These are phyloP conservation scores for Lachnellula hyalina DNA, from an alignment of 2,329 filamentous ascomycete species.

Conservation along the genomic window DNA sequence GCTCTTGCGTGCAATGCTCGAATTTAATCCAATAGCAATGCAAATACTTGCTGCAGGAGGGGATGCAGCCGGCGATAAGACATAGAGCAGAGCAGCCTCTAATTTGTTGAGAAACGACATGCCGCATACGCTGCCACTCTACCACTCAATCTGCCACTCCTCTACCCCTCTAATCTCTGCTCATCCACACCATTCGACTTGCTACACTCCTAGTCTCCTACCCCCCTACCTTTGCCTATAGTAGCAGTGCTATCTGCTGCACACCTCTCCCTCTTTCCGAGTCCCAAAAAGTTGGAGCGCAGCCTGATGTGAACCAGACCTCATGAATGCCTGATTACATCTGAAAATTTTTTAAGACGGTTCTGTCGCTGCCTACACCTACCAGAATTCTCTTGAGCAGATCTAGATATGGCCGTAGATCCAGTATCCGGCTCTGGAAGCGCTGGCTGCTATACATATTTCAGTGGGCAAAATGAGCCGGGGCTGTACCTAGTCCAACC, in stretches of 20 bases:
- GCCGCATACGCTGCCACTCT: background rate
- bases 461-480: background rate
- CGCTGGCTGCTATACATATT: background rate
- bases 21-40: background rate
- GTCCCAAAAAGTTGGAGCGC: background rate
- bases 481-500: background rate
- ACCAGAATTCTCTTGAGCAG: background rate
- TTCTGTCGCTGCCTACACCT: background rate
- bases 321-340: background rate
- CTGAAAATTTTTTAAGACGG: background rate
- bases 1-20: background rate
- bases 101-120: background rate
- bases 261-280: background rate
- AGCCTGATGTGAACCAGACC: background rate
- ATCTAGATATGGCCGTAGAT: background rate
- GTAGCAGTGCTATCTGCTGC: background rate
- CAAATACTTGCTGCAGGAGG: background rate
- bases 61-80: background rate
- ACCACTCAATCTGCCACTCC: too few relatives aligned
- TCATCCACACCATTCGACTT: too few relatives aligned
- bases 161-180: too few relatives aligned
- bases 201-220: too few relatives aligned
- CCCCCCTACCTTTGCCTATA: too few relatives aligned
- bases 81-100: background rate
- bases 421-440: background rate